Conservation (phyloP, 352 stramenopile species). For the Phytophthora tentaculata region DNA sequence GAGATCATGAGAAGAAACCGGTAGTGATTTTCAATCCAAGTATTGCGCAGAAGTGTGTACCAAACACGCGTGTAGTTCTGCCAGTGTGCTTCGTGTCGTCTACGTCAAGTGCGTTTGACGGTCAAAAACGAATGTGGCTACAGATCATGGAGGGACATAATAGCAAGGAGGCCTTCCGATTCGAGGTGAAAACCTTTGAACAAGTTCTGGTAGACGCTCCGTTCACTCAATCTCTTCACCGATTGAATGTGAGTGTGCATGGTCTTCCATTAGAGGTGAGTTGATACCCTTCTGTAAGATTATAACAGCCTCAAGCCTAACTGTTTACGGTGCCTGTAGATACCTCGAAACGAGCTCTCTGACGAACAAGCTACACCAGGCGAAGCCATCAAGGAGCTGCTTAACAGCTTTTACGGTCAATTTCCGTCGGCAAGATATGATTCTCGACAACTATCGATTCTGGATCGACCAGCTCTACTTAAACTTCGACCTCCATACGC, state of each 20-base stretch:
- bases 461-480: slow-evolving; percentile 19
- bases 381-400: slow-evolving; percentile 10
- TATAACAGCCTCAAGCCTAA: no score
- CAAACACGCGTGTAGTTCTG: slow-evolving; percentile 6
- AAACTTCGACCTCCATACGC: slow-evolving; percentile 37
- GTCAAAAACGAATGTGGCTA: slow-evolving; percentile 65
- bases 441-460: slow-evolving; percentile 14
- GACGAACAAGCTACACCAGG: slow-evolving; percentile 10
- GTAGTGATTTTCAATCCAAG: slow-evolving; percentile 37
- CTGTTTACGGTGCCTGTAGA: no score
- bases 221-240: slow-evolving; percentile 23
- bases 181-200: slow-evolving; percentile 49
- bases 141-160: slow-evolving; percentile 55
- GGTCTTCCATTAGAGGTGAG: slow-evolving; percentile 31
- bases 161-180: slow-evolving; percentile 13
- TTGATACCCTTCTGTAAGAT: no score
- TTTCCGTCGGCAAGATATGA: slow-evolving; percentile 27
- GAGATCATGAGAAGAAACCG: slow-evolving; percentile 19
- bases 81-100: slow-evolving; percentile 50
- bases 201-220: slow-evolving; percentile 1
- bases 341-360: slow-evolving; percentile 14
- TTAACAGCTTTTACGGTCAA: slow-evolving; percentile 32
- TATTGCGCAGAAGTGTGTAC: not conserved
- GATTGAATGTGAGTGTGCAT: slow-evolving; percentile 20
- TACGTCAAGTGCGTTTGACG: slow-evolving; percentile 43